phyloP scores from a whole-genome alignment of 371 early-diverging fungal genomes.

The Globomyces sp. region DNA sequence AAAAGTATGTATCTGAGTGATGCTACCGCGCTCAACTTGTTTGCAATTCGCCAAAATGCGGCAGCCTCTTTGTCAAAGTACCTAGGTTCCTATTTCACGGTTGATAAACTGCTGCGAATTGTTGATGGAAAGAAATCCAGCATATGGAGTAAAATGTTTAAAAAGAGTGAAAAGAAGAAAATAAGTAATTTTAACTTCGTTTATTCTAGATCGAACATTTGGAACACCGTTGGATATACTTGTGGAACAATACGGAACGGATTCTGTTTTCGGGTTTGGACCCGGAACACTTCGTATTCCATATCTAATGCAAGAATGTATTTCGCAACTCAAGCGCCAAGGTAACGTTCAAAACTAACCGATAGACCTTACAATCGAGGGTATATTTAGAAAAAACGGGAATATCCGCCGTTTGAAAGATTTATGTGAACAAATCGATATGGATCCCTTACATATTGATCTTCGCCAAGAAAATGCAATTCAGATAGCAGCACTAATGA shows the following conservation, averaged over 20 bases:
- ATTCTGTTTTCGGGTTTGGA: slow-evolving; percentile 76
- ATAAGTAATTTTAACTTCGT: neutral
- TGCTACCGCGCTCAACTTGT: slow-evolving; percentile 75
- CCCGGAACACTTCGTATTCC: slow-evolving; percentile 77
- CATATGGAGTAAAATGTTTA: slow-evolving; percentile 58
- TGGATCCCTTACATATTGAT: slow-evolving; percentile 64
- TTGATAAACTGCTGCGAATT: slow-evolving; percentile 70
- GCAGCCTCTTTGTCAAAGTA: slow-evolving; percentile 71
- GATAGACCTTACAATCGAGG: slow-evolving; percentile 83
- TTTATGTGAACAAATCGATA: slow-evolving; percentile 68
- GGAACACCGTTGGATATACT: slow-evolving; percentile 87
- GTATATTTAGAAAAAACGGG: slow-evolving; percentile 96
- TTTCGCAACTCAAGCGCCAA: slow-evolving; percentile 73
- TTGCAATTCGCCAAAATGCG: slow-evolving; percentile 84
- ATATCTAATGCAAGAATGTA: slow-evolving; percentile 77
- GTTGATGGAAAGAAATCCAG: slow-evolving; percentile 63
- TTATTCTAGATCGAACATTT: slow-evolving; percentile 70
- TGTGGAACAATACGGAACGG: slow-evolving; percentile 79
- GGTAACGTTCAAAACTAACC: slow-evolving; percentile 48
- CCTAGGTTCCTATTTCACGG: slow-evolving; percentile 59
- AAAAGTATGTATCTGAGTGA: slow-evolving; percentile 60
- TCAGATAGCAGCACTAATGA: slow-evolving; percentile 91
- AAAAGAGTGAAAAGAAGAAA: slow-evolving; percentile 14
- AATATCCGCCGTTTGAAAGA: slow-evolving; percentile 86
- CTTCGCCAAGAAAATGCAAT: slow-evolving; percentile 70